Percentiles rank a stretch among this genome's conserved stretches.
Conservation (phyloP, 148 eudicot genomes). For the Rhododendron griersonianum region DNA sequence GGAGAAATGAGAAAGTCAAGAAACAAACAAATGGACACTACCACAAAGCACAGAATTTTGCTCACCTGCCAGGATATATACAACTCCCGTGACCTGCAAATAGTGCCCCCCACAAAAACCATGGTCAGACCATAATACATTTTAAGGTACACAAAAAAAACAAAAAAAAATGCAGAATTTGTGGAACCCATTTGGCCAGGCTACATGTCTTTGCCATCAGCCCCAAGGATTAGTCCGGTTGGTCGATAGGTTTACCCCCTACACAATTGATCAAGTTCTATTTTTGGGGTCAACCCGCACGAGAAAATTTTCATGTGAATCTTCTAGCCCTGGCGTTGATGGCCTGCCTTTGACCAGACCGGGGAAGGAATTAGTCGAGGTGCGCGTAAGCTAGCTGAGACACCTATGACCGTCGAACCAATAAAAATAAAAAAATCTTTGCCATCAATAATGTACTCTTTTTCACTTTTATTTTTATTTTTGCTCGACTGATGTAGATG, state of each 20-base stretch:
- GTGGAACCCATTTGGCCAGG: not conserved
- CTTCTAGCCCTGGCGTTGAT: too few species aligned
- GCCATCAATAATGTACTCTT: not conserved
- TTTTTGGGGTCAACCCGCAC: not conserved
- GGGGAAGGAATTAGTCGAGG: too few species aligned
- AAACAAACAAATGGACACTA: constrained; percentile 10
- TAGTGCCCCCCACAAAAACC: constrained; percentile 25
- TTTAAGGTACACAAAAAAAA: not conserved
- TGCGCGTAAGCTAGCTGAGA: too few species aligned
- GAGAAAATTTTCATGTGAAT: too few species aligned
- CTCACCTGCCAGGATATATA: constrained; percentile 94
- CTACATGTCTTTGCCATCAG: not conserved
- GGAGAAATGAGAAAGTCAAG: constrained; percentile 3
- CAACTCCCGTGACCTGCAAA: constrained; percentile 89
- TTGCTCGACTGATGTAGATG: not conserved
- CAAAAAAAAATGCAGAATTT: not conserved
- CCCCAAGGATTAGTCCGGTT: not conserved
- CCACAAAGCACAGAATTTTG: constrained; percentile 2
- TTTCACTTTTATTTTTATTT: not conserved
- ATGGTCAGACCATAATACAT: constrained; percentile 24
- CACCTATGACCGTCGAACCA: too few species aligned
- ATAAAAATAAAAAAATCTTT: too few species aligned
- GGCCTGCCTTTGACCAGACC: not conserved
- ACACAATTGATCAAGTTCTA: not conserved
- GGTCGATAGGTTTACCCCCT: not conserved